A percentile compares a stretch with the other conserved stretches of the same genome.
phyloP scores from a whole-genome alignment of 345 rosid genomes.

The Fremontodendron californicum region DNA sequence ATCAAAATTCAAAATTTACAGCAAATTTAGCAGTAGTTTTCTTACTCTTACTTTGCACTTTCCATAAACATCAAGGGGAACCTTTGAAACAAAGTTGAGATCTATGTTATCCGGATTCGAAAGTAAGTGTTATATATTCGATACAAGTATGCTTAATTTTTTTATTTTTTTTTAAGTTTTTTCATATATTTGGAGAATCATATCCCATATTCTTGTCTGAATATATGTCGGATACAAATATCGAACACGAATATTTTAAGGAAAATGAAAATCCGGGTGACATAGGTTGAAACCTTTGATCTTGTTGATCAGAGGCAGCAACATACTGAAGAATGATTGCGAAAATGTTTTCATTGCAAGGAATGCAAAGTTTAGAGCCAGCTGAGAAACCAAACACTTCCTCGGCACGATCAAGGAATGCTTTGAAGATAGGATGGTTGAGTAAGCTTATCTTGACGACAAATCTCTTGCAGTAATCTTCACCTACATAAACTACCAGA shows the following conservation, averaged over 20 bases:
- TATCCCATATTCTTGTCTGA: too few species aligned
- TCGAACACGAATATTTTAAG: too few species aligned
- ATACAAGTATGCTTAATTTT: too few species aligned
- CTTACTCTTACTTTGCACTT: neutral
- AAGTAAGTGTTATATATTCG: too few species aligned
- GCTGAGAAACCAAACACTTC: conserved; percentile 27
- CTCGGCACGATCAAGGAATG: conserved; percentile 35
- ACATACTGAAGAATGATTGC: conserved; percentile 14
- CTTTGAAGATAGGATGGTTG: conserved; percentile 31
- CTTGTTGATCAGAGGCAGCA: conserved; percentile 4
- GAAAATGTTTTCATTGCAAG: conserved; percentile 30
- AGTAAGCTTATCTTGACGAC: conserved; percentile 28
- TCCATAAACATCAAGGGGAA: neutral
- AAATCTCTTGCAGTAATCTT: conserved; percentile 32
- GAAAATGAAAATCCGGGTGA: too few species aligned
- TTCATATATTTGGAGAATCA: too few species aligned
- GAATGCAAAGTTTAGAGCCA: conserved; percentile 29
- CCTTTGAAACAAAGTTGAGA: neutral
- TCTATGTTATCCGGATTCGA: too few species aligned
- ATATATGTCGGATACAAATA: too few species aligned
- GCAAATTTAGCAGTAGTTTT: neutral
- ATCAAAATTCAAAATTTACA: neutral
- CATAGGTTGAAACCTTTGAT: neutral
- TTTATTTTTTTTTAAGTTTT: too few species aligned
- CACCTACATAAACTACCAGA: conserved; percentile 35